Conservation (phyloP, 1,284 basidiomycete genomes). For the Ganoderma boninense region DNA sequence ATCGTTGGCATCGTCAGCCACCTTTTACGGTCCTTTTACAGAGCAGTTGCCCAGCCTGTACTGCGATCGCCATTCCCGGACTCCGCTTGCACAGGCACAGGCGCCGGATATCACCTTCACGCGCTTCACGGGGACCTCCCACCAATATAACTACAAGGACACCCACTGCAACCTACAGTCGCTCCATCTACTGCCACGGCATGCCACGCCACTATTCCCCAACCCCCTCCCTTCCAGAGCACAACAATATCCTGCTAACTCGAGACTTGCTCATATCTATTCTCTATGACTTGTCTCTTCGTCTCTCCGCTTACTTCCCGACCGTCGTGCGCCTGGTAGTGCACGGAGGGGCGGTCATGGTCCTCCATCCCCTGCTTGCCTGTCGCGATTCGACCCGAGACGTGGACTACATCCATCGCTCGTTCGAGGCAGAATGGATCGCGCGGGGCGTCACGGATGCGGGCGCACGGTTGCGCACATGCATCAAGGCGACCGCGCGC, state of each 20-base stretch:
- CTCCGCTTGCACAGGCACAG: not conserved
- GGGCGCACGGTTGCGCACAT: slow-evolving; percentile 57
- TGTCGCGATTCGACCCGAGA: slow-evolving; percentile 63
- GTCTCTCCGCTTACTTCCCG: slow-evolving; percentile 52
- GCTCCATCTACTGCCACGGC: not conserved
- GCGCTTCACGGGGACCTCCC: not conserved
- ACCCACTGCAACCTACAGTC: not conserved
- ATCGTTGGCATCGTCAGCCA: not conserved
- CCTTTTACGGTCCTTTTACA: not conserved
- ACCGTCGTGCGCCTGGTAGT: slow-evolving; percentile 62
- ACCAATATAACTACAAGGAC: not conserved
- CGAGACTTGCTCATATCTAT: slow-evolving; percentile 47
- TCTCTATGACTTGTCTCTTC: slow-evolving; percentile 59
- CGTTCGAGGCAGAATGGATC: slow-evolving; percentile 62
- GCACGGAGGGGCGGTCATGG: slow-evolving; percentile 74
- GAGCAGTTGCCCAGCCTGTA: not conserved
- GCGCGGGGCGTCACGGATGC: slow-evolving; percentile 56
- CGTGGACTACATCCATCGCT: slow-evolving; percentile 67
- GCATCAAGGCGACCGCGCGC: slow-evolving; percentile 60
- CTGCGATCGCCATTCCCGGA: not conserved
- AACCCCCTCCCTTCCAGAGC: slow-evolving; percentile 10
- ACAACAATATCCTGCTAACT: slow-evolving; percentile 48
- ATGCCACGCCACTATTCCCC: not conserved
- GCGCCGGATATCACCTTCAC: not conserved
- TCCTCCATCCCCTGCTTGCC: slow-evolving; percentile 59